These are phyloP conservation scores for Candida neerlandica DNA, from an alignment of 1,139 yeast genomes.

Conservation along the genomic window DNA sequence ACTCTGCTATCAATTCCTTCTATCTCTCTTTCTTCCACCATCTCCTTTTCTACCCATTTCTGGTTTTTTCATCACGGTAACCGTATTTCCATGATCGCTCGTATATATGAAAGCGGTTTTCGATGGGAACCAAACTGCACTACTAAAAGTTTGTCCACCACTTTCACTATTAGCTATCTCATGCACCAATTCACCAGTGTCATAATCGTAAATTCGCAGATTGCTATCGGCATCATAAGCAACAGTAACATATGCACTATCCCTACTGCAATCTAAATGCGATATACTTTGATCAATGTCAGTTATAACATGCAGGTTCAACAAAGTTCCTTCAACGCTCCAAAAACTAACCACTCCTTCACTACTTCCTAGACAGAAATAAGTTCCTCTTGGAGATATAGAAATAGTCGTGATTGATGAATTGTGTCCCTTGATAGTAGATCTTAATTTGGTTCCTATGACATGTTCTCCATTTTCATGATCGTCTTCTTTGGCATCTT, in stretches of 20 bases:
- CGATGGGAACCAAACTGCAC: constrained; percentile 46
- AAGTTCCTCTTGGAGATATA: constrained; percentile 62
- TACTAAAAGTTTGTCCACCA: constrained; percentile 37
- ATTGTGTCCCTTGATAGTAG: constrained; percentile 48
- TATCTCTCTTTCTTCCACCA: neutral
- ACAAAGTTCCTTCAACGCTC: constrained; percentile 47
- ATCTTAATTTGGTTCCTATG: constrained; percentile 28
- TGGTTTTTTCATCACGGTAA: constrained; percentile 26
- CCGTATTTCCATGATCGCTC: constrained; percentile 36
- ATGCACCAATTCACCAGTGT: constrained; percentile 29
- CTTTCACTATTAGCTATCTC: constrained; percentile 41
- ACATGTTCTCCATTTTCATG: neutral
- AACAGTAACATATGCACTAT: constrained; percentile 48
- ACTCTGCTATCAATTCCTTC: neutral
- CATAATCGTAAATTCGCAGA: constrained; percentile 42
- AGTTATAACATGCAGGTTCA: constrained; percentile 45
- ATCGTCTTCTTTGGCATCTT: neutral
- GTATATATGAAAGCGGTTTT: constrained; percentile 38
- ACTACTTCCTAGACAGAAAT: constrained; percentile 61
- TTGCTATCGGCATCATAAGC: constrained; percentile 46
- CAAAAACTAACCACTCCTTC: constrained; percentile 74
- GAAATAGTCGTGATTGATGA: constrained; percentile 53
- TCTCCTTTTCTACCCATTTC: constrained; percentile 7
- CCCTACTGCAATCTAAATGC: constrained; percentile 44
- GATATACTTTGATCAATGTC: constrained; percentile 54